Evolutionary conservation across 2,329 filamentous ascomycete genomes (phyloP).

Genomic region (Bimuria novae-zelandiae): DNA sequence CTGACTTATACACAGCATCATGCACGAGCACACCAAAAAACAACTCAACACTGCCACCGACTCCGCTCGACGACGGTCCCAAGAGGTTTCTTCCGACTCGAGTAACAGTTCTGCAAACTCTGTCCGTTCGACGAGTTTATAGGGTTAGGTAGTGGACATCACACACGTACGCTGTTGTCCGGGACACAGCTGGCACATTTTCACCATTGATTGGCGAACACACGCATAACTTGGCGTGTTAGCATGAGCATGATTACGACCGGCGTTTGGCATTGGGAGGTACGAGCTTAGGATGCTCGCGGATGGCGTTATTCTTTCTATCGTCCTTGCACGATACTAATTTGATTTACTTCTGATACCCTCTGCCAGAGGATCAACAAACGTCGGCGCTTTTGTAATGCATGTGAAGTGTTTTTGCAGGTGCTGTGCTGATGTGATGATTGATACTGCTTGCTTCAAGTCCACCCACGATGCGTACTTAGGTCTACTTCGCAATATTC

Average conservation of each 20-base stretch:
- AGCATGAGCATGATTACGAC: slow-evolving; percentile 2
- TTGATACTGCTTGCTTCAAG: no score
- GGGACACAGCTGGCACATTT: not conserved
- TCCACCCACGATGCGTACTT: no score
- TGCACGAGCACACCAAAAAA: slow-evolving; percentile 57
- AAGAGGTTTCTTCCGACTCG: slow-evolving; percentile 19
- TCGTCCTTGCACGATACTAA: slow-evolving; percentile 1
- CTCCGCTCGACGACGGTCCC: slow-evolving; percentile 50
- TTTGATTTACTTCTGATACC: no score
- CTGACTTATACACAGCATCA: slow-evolving; percentile 43
- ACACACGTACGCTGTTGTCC: not conserved
- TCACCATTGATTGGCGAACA: slow-evolving; percentile 1
- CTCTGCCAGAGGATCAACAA: no score
- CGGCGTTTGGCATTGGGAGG: not conserved
- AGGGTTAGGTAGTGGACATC: not conserved
- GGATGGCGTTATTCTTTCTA: not conserved
- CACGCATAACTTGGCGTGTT: not conserved
- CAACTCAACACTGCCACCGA: slow-evolving; percentile 53
- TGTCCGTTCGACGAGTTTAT: slow-evolving; percentile 28
- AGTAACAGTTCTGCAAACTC: slow-evolving; percentile 18
- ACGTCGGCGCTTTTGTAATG: not conserved
- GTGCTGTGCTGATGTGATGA: no score
- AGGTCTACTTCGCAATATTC: no score
- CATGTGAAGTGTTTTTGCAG: no score
- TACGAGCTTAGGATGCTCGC: not conserved